These are phyloP conservation scores for Leptomonas seymouri DNA, from an alignment of 208 protist genomes.

Conservation along the genomic window DNA sequence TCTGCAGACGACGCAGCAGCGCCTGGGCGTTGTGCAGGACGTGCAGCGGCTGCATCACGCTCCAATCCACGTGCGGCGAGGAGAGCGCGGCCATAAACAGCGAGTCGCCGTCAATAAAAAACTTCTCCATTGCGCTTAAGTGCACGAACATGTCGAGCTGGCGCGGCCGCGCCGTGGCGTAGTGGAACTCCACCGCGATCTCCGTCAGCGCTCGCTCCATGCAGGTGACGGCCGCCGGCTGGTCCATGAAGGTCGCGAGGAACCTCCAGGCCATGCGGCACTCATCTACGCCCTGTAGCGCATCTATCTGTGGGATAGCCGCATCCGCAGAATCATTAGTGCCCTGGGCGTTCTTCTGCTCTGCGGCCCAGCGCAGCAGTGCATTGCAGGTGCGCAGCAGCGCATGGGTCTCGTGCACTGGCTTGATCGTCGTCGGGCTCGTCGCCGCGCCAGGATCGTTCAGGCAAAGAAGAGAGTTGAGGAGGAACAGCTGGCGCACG, in stretches of 20 bases:
- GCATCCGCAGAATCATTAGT: constrained; percentile 6
- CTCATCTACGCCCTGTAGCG: constrained; percentile 58
- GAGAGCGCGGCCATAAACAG: constrained; percentile 87
- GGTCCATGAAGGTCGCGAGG: constrained; percentile 38
- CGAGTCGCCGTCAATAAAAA: constrained; percentile 93
- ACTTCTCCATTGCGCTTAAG: constrained; percentile 87
- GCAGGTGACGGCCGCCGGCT: constrained; percentile 29
- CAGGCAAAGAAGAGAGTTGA: constrained; percentile 34
- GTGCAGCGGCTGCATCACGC: constrained; percentile 87
- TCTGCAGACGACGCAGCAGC: constrained; percentile 70
- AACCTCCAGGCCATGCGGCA: constrained; percentile 86
- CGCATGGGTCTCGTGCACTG: constrained; percentile 34
- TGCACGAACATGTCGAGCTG: constrained; percentile 93
- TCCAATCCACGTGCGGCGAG: constrained; percentile 82
- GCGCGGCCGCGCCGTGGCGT: constrained; percentile 77
- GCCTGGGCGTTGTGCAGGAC: constrained; percentile 86
- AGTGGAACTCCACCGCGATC: constrained; percentile 70
- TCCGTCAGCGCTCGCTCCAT: constrained; percentile 55
- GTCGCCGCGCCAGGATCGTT: constrained; percentile 17
- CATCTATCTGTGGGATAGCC: constrained; percentile 30
- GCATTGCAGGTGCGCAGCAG: constrained; percentile 34
- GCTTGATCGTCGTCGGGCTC: constrained; percentile 25
- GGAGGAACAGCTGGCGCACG: constrained; percentile 62
- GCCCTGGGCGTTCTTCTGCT: constrained; percentile 26
- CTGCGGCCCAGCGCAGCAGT: constrained; percentile 39